A percentile compares a stretch with the other conserved stretches of the same genome.
Conservation (phyloP, 352 stramenopile species). For the Phytophthora vignae region DNA sequence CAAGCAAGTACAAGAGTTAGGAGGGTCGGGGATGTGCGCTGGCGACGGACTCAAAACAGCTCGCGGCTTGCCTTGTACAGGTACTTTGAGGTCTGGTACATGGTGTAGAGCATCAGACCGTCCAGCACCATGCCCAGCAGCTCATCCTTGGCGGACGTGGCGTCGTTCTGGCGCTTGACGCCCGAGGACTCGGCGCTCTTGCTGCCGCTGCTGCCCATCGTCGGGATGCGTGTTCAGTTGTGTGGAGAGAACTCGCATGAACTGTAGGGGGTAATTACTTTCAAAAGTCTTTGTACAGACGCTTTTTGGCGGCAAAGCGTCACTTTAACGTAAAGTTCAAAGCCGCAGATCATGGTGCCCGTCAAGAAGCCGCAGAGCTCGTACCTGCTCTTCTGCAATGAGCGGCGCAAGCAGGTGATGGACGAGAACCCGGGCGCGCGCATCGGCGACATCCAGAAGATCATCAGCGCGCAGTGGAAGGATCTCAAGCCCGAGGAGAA, state of each 20-base stretch:
- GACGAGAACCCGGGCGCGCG: conserved; percentile 61
- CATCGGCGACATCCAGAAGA: conserved; percentile 88
- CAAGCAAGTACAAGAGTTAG: background rate
- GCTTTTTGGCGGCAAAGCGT: conserved; percentile 18
- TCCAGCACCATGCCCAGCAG: conserved; percentile 80
- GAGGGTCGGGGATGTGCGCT: background rate
- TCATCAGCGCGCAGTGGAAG: conserved; percentile 92
- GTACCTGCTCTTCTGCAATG: conserved; percentile 88
- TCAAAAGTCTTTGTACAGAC: conserved; percentile 11
- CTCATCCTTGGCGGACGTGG: conserved; percentile 62
- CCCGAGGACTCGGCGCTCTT: conserved; percentile 54
- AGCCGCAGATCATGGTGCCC: conserved; percentile 44
- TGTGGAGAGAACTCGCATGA: conserved; percentile 15
- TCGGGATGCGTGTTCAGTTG: conserved; percentile 23
- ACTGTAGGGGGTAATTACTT: background rate
- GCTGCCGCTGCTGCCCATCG: conserved; percentile 68
- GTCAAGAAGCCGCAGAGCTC: conserved; percentile 90
- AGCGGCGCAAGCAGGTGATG: conserved; percentile 72
- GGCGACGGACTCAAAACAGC: background rate
- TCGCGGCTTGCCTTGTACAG: conserved; percentile 69
- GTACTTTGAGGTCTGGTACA: conserved; percentile 86
- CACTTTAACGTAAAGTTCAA: background rate
- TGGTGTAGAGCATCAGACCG: conserved; percentile 83
- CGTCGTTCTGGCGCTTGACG: conserved; percentile 16
- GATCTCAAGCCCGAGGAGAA: conserved; percentile 86